These are phyloP conservation scores for Kuraishia molischiana DNA, from an alignment of 805 yeast species.

Conservation along the genomic window DNA sequence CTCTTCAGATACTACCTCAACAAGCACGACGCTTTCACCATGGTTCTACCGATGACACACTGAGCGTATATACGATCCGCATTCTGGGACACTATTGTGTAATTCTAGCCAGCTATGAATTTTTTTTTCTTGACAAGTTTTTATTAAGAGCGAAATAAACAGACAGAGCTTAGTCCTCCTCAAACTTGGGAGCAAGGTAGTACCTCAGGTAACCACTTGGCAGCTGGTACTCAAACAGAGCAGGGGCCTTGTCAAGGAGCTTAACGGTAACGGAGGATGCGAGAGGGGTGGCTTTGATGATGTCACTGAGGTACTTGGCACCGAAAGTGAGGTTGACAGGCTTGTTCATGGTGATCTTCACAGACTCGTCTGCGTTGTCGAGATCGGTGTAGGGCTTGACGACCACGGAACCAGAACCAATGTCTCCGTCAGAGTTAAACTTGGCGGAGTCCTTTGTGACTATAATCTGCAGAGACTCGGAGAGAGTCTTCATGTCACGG, in stretches of 20 bases:
- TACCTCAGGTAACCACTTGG: constrained; percentile 89
- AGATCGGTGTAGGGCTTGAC: constrained; percentile 77
- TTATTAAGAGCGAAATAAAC: not conserved
- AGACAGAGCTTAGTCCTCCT: too few species aligned
- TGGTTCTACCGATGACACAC: constrained; percentile 71
- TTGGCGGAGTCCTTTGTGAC: constrained; percentile 90
- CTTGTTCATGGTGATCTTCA: constrained; percentile 68
- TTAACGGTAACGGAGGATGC: constrained; percentile 72
- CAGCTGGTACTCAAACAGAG: constrained; percentile 84
- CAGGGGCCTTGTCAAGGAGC: constrained; percentile 87
- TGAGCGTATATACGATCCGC: constrained; percentile 46
- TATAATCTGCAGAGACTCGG: constrained; percentile 78
- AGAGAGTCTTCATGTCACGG: constrained; percentile 76
- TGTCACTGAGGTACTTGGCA: constrained; percentile 81
- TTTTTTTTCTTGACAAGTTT: not conserved
- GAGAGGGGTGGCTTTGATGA: constrained; percentile 82
- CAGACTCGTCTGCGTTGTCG: constrained; percentile 69
- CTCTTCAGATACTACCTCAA: constrained; percentile 82
- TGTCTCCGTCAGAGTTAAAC: constrained; percentile 84
- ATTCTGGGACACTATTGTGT: constrained; percentile 26
- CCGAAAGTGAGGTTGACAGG: constrained; percentile 90
- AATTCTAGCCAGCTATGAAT: not conserved
- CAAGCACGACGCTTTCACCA: constrained; percentile 86
- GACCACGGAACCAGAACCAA: constrained; percentile 80
- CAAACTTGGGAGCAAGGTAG: constrained; percentile 97